phyloP scores from a whole-genome alignment of 2,329 filamentous ascomycete species.

The Sporothrix schenckii region DNA sequence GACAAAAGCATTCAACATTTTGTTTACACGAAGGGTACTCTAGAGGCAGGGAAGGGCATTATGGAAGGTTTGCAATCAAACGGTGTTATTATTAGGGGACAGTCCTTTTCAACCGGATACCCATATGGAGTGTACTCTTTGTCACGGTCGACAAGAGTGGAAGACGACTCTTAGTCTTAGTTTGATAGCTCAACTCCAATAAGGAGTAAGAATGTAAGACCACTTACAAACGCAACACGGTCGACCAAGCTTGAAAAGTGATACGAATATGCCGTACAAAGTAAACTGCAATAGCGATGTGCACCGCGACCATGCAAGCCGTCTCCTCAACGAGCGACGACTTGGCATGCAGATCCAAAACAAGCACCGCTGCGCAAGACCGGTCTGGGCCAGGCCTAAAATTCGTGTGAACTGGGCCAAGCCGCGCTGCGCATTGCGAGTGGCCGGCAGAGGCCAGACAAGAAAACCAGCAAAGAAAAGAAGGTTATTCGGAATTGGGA shows the following conservation, averaged over 20 bases:
- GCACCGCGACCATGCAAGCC: not conserved
- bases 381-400: conserved; percentile 1
- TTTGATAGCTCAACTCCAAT: conserved; percentile 16
- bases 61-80: conserved; percentile 26
- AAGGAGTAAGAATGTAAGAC: conserved; percentile 27
- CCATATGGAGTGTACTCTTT: conserved; percentile 26
- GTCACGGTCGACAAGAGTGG: conserved; percentile 5
- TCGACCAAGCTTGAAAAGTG: not conserved
- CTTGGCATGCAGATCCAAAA: conserved; percentile 16
- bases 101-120: conserved; percentile 36
- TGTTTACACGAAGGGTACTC: conserved; percentile 34
- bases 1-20: conserved; percentile 36
- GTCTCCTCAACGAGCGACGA: not conserved
- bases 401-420: not conserved
- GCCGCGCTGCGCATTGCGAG: not conserved
- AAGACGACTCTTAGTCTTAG: conserved; percentile 4
- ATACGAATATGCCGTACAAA: not conserved
- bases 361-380: conserved; percentile 10
- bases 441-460: not conserved
- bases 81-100: conserved; percentile 31
- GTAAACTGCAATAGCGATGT: too few species aligned
- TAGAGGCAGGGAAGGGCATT: conserved; percentile 22
- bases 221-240: not conserved
- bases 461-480: not conserved
- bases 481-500: conserved; percentile 16